Base-by-base conservation (phyloP, 495 filamentous ascomycete species). In the Hypoxylon rickii region DNA sequence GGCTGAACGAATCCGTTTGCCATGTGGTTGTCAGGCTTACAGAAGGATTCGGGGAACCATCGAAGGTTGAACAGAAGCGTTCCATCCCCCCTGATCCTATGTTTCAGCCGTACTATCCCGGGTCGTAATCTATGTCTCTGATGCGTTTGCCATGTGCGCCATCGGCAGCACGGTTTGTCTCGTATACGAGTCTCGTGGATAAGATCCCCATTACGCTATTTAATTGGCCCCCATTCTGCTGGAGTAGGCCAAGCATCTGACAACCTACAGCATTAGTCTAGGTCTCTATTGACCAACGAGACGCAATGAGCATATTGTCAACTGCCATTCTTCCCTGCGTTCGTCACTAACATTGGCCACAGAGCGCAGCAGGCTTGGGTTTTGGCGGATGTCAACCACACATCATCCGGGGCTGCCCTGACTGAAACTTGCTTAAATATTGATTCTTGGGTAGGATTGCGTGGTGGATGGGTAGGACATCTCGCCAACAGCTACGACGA, bases 1-100 rank as follows among this genome's bases (percentile, higher is more conserved):
- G 50, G 57, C 57, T 55, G 57, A 61, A 54, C n/a, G 24, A 44
- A 10, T n/a, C 36, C 33, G 2, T 40, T 37, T 37, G 38, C 19
- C 24, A 38, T 45, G 21, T 34, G 12, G 45, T 34, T n/a, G 45
- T 50, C 29, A 15, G 33, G 33, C 18, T 11, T 7, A 7, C 24
- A 3, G 41, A 29, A 55, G 58, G 51, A 61, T 55, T 47, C 16
- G 26, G 17, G 20, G 42, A 15, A 31, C 22, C 12, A 44, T 48
- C 7, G 43, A 52, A 22, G 15, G 11, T 37, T 12, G 43, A 16
- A 29, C 19, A 21, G 13, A 26, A 39, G 19, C n/a, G 48, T 53
- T 43, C 34, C 15, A 46, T 42, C 37, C 20, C n/a, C 8, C n/a
- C 3, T n/a, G 33, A 29, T 29, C 21, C 13, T 24, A 29, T 10